Evolutionary conservation across 257 asterid genomes (phyloP), one percentile per base, ranked within the genome.

Genomic region (Solanum gandarillasii): DNA sequence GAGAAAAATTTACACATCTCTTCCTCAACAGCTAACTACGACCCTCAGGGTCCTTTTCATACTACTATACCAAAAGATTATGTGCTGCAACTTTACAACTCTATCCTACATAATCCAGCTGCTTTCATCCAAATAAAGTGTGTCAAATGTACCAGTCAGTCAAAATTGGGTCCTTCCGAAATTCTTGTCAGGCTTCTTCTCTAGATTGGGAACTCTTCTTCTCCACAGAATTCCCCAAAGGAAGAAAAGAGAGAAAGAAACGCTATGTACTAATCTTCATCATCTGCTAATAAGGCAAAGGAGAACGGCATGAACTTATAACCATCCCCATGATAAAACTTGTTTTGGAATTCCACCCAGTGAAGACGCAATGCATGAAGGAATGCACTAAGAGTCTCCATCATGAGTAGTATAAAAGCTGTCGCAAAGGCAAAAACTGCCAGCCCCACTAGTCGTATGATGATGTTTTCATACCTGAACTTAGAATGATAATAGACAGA

Each of bases 341-440:
- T 96, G 91, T 88, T 92, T 83, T 96, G 99, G 89, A 93, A 96
- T 89, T 96, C 99, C 70, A 96, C 99, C 99, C 98, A 95, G 86
- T 96, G 99, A 86, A 96, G 98, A 88, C 98, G 98, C 90, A 96
- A 90, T 41, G 98, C 97, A 32, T 96, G 99, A 89, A 96, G 98
- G 91, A 96, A 95, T 86, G 99, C 99, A 87, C 99, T 96, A 43
- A 95, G 98, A 35, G 95, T 94, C 86, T 96, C 99, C 99, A 96
- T 96, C 97, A 95, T 94, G 83, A 96, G 98, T 65, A 96, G 93
- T 86, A 96, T 91, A 88, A 95, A 95, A 39, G 96, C 95, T 43
- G 98, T 96, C 36, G 98, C 99, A 86, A 96, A 96, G 86, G 95
- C 94, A 89, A 96, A 96, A 87, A 96, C 98, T 65, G 92, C 96